Conservation (phyloP, 1,284 basidiomycete species). For the Singerocomus inundabilis region DNA sequence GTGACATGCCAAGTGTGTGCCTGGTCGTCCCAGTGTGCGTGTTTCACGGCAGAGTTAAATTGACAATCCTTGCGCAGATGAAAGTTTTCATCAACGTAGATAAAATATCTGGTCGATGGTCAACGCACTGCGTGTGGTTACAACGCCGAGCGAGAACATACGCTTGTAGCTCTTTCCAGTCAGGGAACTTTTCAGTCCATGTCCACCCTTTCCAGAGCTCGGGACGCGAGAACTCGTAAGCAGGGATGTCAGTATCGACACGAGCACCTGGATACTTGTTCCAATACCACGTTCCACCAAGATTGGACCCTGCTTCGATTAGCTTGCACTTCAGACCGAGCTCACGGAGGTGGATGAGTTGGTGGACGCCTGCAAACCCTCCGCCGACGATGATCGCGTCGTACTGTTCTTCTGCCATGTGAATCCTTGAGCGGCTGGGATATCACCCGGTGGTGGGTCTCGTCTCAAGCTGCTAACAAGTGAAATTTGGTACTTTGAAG, state of each 20-base stretch:
- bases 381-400: conserved; percentile 21
- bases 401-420: conserved; percentile 14
- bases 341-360: conserved; percentile 15
- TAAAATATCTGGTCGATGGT: conserved; percentile 11
- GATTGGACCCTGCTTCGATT: conserved; percentile 18
- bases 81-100: conserved; percentile 12
- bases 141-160: background rate
- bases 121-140: background rate
- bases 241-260: conserved; percentile 16
- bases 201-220: conserved; percentile 22
- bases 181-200: conserved; percentile 23
- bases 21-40: conserved; percentile 17
- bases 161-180: conserved; percentile 11
- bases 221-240: conserved; percentile 17
- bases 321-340: conserved; percentile 17
- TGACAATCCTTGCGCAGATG: conserved; percentile 18
- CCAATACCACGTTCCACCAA: conserved; percentile 21
- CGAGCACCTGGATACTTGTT: conserved; percentile 23
- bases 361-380: conserved; percentile 17
- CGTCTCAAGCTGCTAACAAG: background rate
- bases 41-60: conserved; percentile 12
- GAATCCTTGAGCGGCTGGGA: background rate
- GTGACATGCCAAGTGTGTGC: conserved; percentile 15
- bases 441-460: too few species aligned
- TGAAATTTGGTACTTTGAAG: too few species aligned